phyloP scores from a whole-genome alignment of 176 grass and related monocot genomes.

The Puya raimondii region DNA sequence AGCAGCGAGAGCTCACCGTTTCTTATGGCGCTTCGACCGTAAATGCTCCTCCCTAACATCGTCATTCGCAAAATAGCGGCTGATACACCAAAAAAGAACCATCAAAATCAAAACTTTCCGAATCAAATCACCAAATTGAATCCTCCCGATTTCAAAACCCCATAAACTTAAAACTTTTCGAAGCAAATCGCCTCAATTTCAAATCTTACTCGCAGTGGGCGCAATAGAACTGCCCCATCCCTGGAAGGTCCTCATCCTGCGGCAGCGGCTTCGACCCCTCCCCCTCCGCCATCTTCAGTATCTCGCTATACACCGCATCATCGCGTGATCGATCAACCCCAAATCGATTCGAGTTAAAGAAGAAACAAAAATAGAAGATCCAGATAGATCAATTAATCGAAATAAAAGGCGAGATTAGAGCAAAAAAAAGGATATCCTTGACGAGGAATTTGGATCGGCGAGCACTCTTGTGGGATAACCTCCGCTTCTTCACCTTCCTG shows the following conservation, averaged over 20 bases:
- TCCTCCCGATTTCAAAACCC: background rate
- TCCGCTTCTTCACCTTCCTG: constrained; percentile 96
- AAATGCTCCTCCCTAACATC: constrained; percentile 55
- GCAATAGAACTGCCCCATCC: constrained; percentile 97
- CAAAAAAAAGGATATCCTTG: constrained; percentile 46
- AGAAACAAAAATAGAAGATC: background rate
- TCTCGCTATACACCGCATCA: constrained; percentile 70
- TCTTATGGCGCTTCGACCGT: constrained; percentile 91
- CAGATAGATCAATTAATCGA: background rate
- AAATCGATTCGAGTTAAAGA: constrained; percentile 3
- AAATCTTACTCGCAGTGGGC: constrained; percentile 80
- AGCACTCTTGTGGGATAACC: constrained; percentile 62
- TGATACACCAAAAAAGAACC: constrained; percentile 25
- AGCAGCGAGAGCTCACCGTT: constrained; percentile 36
- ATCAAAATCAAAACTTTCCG: background rate
- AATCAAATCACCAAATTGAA: background rate
- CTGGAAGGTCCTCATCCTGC: constrained; percentile 71
- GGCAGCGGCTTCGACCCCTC: constrained; percentile 40
- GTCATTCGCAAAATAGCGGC: constrained; percentile 77
- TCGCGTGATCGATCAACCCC: constrained; percentile 28
- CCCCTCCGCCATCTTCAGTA: constrained; percentile 67
- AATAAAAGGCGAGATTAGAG: background rate
- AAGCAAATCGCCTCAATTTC: background rate
- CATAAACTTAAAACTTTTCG: background rate
- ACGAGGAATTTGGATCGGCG: constrained; percentile 83